phyloP scores from a whole-genome alignment of 768 basidiomycete species.

The Multifurca ochricompacta region DNA sequence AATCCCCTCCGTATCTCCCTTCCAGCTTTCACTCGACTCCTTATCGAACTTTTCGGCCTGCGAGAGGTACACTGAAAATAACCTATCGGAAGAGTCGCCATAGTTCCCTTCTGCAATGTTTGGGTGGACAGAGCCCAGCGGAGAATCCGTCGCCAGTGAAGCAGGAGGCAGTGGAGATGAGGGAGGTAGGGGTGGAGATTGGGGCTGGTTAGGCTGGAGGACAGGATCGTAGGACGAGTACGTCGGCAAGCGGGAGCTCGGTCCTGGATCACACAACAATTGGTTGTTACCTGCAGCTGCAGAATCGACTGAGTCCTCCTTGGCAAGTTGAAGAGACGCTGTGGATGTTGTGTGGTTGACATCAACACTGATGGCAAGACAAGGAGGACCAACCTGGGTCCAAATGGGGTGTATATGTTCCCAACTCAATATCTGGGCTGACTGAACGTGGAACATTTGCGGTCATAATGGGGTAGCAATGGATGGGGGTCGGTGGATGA shows the following conservation, averaged over 20 bases:
- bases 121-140: neutral
- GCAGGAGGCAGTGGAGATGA: neutral
- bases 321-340: neutral
- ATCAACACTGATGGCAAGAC: neutral
- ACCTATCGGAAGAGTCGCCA: slow-evolving; percentile 9
- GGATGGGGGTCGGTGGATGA: neutral
- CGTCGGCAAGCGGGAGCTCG: slow-evolving; percentile 2
- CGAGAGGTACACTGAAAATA: slow-evolving; percentile 18
- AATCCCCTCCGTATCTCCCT: slow-evolving; percentile 21
- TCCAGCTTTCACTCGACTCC: slow-evolving; percentile 18
- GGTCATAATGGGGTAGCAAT: neutral
- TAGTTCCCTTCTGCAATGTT: slow-evolving; percentile 3
- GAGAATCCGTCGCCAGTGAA: neutral
- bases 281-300: too few species aligned
- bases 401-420: neutral
- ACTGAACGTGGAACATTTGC: neutral
- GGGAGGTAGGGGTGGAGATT: neutral
- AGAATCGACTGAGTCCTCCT: neutral
- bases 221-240: slow-evolving; percentile 7
- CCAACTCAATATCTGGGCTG: slow-evolving; percentile 13
- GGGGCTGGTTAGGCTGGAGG: neutral
- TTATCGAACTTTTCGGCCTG: slow-evolving; percentile 17
- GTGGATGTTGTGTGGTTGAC: neutral
- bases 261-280: neutral
- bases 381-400: neutral